phyloP scores from a whole-genome alignment of 805 yeast species.

The Pichia thaimueangensis region DNA sequence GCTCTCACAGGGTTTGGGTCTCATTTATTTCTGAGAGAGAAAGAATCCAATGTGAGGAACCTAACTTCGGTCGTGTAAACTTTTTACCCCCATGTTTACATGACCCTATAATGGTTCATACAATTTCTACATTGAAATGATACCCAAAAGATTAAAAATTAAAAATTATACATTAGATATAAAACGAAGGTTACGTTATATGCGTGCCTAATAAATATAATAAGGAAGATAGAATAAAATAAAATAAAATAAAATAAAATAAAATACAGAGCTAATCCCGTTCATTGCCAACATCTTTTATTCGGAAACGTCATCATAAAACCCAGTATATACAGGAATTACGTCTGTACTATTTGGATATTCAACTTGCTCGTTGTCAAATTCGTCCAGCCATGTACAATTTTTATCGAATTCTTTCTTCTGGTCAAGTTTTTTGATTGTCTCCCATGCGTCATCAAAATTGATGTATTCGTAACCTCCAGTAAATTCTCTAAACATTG shows the following conservation, averaged over 20 bases:
- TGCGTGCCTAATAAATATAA: too few relatives aligned
- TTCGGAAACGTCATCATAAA: constrained; percentile 28
- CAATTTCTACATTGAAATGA: too few relatives aligned
- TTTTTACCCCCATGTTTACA: constrained; percentile 4
- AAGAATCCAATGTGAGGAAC: neutral
- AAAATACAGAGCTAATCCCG: too few relatives aligned
- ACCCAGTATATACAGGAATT: constrained; percentile 19
- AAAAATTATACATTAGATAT: too few relatives aligned
- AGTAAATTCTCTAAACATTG: constrained; percentile 52
- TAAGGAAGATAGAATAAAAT: too few relatives aligned
- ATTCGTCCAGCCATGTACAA: constrained; percentile 32
- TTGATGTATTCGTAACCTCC: constrained; percentile 27
- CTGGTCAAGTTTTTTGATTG: constrained; percentile 15
- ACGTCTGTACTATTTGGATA: constrained; percentile 23
- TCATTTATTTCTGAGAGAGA: constrained; percentile 11
- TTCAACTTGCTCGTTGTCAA: constrained; percentile 23
- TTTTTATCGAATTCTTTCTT: constrained; percentile 16
- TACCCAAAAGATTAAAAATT: too few relatives aligned
- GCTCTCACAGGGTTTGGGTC: constrained; percentile 7
- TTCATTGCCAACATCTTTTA: neutral
- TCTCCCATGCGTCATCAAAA: constrained; percentile 16
- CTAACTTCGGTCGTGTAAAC: constrained; percentile 12
- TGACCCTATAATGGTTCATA: constrained; percentile 12
- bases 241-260: too few relatives aligned
- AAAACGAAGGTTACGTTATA: too few relatives aligned